Evolutionary conservation across 106 monocot genomes (phyloP), one percentile per base, ranked within the genome.

Genomic region (Triglochin maritima): DNA sequence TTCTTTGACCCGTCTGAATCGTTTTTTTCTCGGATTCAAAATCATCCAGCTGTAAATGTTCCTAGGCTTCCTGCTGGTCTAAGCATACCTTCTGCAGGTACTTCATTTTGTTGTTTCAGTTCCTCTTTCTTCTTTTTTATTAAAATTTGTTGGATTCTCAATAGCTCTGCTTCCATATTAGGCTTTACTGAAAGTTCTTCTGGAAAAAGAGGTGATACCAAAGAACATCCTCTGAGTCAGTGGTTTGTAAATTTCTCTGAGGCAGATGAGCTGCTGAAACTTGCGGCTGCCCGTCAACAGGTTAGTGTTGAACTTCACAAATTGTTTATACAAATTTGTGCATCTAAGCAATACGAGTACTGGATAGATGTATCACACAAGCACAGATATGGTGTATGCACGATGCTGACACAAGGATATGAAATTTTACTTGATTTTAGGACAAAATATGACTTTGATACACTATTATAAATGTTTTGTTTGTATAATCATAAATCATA

Each of bases 281-380:
- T 98, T 68, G 92, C 98, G 16, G 98, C 98, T 64, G 98, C 92
- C 71, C 88, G 91, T 50, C 98, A 98, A 76, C 98, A 98, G 80
- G 98, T 98, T n/a, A 79, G 47, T 10, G 9, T 4, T 29, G 10
- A 56, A 7, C 29, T 29, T 29, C 29, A 29, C 29, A 29, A 29
- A 1, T 29, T 29, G 29, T 29, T 29, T 29, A 29, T 29, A 29
- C 1, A 29, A 29, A 29, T 29, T 29, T 29, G 29, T 29, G 29
- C 29, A 29, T 29, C 29, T 29, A 29, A 29, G 29, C 29, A 29
- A 29, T 29, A 29, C 1, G 29, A 29, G 29, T 29, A 29, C 29
- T 29, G 29, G 29, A 29, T 29, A 29, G 29, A 29, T 29, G 29
- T 29, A 29, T 29, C 29, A 29, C 29, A 29, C 29, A 29, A 29